These are phyloP conservation scores for Aspergillus piperis DNA, from an alignment of 2,329 filamentous ascomycete species.

Conservation along the genomic window DNA sequence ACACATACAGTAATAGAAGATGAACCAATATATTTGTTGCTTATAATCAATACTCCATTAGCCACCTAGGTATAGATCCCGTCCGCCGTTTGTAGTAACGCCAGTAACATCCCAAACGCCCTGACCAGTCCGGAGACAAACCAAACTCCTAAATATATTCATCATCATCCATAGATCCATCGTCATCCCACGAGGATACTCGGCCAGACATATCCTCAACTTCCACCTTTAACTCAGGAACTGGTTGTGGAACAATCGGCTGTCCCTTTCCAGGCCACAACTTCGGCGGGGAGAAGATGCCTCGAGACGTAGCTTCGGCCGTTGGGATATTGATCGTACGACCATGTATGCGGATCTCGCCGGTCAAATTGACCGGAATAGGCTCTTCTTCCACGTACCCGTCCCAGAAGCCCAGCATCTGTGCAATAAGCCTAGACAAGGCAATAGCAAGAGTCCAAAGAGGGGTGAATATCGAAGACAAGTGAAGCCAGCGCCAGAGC, in stretches of 20 bases:
- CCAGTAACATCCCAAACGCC: slow-evolving; percentile 1
- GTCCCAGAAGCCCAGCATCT: slow-evolving; percentile 45
- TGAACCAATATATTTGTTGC: no score
- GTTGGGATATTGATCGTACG: slow-evolving; percentile 23
- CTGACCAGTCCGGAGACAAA: neutral
- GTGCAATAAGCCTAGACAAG: slow-evolving; percentile 33
- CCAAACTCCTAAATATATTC: slow-evolving; percentile 28
- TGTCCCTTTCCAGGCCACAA: slow-evolving; percentile 11
- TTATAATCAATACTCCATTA: neutral
- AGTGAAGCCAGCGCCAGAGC: slow-evolving; percentile 49
- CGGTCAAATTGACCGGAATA: slow-evolving; percentile 27
- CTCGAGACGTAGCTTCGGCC: slow-evolving; percentile 17
- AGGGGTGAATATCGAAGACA: slow-evolving; percentile 34
- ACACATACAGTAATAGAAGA: no score
- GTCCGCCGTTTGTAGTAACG: neutral
- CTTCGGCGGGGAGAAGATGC: slow-evolving; percentile 13
- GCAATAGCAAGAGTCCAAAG: slow-evolving; percentile 34
- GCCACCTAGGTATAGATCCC: neutral
- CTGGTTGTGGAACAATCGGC: slow-evolving; percentile 4
- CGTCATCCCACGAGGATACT: slow-evolving; percentile 7
- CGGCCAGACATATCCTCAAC: slow-evolving; percentile 1
- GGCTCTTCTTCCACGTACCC: slow-evolving; percentile 44
- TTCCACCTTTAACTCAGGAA: slow-evolving; percentile 13
- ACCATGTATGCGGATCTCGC: slow-evolving; percentile 35
- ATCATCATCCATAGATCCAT: slow-evolving; percentile 36